Conservation (phyloP, 1,139 yeast genomes). For the Yamadazyma atmosphaerica region DNA sequence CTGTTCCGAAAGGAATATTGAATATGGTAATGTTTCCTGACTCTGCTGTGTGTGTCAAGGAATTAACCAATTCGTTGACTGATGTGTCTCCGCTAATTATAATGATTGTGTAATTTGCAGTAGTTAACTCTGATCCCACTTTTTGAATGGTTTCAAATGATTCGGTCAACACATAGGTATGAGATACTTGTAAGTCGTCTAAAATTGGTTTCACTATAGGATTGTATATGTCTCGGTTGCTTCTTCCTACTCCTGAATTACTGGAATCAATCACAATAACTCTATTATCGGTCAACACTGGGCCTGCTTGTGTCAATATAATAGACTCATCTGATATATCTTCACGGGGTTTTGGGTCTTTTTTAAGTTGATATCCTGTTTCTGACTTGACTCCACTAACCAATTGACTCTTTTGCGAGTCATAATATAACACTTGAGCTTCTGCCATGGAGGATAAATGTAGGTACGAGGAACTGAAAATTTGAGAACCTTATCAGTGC, state of each 20-base stretch:
- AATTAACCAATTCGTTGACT: slow-evolving; percentile 71
- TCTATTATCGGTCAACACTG: slow-evolving; percentile 1
- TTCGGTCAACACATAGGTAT: slow-evolving; percentile 42
- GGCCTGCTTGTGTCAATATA: not conserved
- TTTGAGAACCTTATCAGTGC: too few relatives aligned
- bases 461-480: too few relatives aligned
- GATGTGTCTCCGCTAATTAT: slow-evolving; percentile 88
- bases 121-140: slow-evolving; percentile 29
- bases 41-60: slow-evolving; percentile 21
- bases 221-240: slow-evolving; percentile 38
- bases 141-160: slow-evolving; percentile 31
- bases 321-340: slow-evolving; percentile 1
- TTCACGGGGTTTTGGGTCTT: not conserved
- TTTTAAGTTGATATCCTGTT: slow-evolving; percentile 6
- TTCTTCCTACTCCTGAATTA: slow-evolving; percentile 56
- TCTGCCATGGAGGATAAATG: too few relatives aligned
- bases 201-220: slow-evolving; percentile 49
- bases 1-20: slow-evolving; percentile 81
- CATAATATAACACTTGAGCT: too few relatives aligned
- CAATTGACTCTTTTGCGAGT: slow-evolving; percentile 6
- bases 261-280: slow-evolving; percentile 50
- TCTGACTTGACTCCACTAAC: slow-evolving; percentile 9
- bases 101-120: slow-evolving; percentile 43
- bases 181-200: slow-evolving; percentile 28
- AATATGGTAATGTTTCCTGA: slow-evolving; percentile 30